Evolutionary conservation across 495 filamentous ascomycete species (phyloP).

Genomic region (Elasticomyces elasticus): DNA sequence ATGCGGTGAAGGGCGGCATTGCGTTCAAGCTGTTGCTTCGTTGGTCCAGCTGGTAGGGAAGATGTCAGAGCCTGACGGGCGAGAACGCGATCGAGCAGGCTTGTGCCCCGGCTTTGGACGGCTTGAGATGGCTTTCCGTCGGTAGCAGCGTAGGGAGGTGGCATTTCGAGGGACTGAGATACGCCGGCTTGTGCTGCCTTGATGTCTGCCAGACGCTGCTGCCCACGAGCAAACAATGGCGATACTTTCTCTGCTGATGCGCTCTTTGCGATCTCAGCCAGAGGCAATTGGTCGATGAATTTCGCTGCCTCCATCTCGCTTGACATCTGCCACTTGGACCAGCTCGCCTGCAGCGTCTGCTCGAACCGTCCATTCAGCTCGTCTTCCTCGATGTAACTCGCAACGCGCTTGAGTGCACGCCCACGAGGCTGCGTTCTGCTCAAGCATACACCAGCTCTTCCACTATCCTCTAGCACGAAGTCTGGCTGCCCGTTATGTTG

Average conservation of each 20-base stretch:
- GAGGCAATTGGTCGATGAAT: constrained; percentile 47
- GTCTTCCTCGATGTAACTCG: constrained; percentile 44
- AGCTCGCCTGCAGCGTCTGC: constrained; percentile 39
- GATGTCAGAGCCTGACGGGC: constrained; percentile 44
- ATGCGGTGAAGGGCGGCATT: constrained; percentile 49
- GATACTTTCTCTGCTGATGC: constrained; percentile 37
- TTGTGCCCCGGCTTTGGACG: constrained; percentile 23
- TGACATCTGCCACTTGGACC: constrained; percentile 32
- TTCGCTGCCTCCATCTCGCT: constrained; percentile 5
- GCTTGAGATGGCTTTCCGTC: constrained; percentile 25
- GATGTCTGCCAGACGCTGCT: constrained; percentile 51
- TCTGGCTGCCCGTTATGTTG: neutral
- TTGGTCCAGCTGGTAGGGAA: constrained; percentile 32
- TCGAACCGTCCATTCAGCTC: constrained; percentile 45
- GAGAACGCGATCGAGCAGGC: constrained; percentile 54
- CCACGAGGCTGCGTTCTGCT: constrained; percentile 30
- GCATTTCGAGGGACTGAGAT: constrained; percentile 28
- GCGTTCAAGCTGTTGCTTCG: constrained; percentile 43
- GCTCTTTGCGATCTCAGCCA: constrained; percentile 42
- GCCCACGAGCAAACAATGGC: constrained; percentile 43
- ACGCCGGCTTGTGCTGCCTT: constrained; percentile 38
- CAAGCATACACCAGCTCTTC: constrained; percentile 42
- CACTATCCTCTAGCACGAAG: constrained; percentile 51
- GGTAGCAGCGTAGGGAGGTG: constrained; percentile 30
- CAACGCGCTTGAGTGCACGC: constrained; percentile 35